Evolutionary conservation across 2,329 filamentous ascomycete species (phyloP).

Genomic region (Penicillium sp.): DNA sequence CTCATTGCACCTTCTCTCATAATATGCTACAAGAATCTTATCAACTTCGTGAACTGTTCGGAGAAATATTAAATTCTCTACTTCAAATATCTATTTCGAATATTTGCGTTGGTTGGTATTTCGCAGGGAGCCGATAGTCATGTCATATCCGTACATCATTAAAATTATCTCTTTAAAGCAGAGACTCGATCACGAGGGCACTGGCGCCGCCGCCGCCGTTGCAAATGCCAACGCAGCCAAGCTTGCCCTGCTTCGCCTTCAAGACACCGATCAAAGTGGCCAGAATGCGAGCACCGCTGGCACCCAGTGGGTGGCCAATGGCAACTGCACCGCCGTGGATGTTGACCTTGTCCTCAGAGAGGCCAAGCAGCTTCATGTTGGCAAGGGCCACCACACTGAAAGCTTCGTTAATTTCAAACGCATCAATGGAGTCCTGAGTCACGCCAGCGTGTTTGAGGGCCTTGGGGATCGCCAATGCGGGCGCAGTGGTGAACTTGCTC

Average conservation of each 20-base stretch:
- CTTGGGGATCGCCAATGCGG: slow-evolving; percentile 92
- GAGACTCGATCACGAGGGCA: slow-evolving; percentile 80
- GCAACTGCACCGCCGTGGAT: slow-evolving; percentile 93
- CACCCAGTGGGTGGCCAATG: slow-evolving; percentile 91
- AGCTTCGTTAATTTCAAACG: slow-evolving; percentile 98
- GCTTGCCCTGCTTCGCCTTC: slow-evolving; percentile 86
- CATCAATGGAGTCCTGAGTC: slow-evolving; percentile 75
- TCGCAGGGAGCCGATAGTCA: slow-evolving; percentile 13
- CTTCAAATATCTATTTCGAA: background rate
- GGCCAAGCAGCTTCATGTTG: slow-evolving; percentile 86
- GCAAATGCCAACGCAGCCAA: slow-evolving; percentile 93
- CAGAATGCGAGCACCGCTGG: slow-evolving; percentile 89
- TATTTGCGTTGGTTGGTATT: background rate
- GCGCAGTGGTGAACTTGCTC: slow-evolving; percentile 93
- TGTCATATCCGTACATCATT: slow-evolving; percentile 23
- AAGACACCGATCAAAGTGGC: slow-evolving; percentile 87
- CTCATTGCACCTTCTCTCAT: background rate
- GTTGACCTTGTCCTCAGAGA: slow-evolving; percentile 86
- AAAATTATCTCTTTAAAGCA: slow-evolving; percentile 33
- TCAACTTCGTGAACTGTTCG: background rate
- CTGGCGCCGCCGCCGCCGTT: slow-evolving; percentile 96
- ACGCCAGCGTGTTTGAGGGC: slow-evolving; percentile 92
- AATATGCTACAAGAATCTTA: background rate
- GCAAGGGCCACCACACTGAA: slow-evolving; percentile 96
- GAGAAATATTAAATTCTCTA: background rate